Percentiles rank a stretch among this genome's conserved stretches.
Evolutionary conservation across 2,329 filamentous ascomycete genomes (phyloP).

Genomic region (Nannizziopsis barbatae): DNA sequence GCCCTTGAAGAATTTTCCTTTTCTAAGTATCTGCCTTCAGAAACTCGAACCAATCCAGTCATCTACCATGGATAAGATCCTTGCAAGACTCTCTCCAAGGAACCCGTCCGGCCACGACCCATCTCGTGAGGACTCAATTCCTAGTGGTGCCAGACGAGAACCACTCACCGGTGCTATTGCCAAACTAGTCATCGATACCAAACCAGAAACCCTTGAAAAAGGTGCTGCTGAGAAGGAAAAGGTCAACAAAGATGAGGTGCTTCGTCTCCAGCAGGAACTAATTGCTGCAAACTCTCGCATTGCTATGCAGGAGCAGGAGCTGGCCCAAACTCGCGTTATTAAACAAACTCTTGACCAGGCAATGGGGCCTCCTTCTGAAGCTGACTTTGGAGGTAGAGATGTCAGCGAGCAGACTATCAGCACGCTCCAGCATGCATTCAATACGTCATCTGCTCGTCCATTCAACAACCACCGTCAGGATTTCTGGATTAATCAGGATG

Average conservation of each 20-base stretch:
- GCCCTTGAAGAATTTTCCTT: not conserved
- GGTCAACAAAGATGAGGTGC: constrained; percentile 39
- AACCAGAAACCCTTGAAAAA: constrained; percentile 23
- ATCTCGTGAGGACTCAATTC: not conserved
- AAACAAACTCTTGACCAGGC: constrained; percentile 52
- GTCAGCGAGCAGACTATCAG: constrained; percentile 42
- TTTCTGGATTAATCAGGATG: constrained; percentile 35
- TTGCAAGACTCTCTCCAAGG: constrained; percentile 33
- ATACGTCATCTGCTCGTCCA: constrained; percentile 38
- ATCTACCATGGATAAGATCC: constrained; percentile 53
- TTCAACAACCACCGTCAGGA: constrained; percentile 34
- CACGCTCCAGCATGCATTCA: constrained; percentile 43
- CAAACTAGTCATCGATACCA: constrained; percentile 7
- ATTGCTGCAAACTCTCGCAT: constrained; percentile 47
- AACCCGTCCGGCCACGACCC: constrained; percentile 17
- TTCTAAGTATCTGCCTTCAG: constrained; percentile 35
- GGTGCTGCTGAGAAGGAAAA: constrained; percentile 17
- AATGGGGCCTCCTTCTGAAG: constrained; percentile 44
- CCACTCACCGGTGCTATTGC: not conserved
- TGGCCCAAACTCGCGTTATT: constrained; percentile 49
- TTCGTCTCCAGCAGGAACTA: constrained; percentile 47
- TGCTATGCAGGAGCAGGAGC: constrained; percentile 49
- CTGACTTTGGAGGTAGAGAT: constrained; percentile 40
- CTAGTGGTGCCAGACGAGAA: not conserved
- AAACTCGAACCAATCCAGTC: constrained; percentile 33